These are phyloP conservation scores for Pseudonitzschia delicatissima DNA, from an alignment of 108 stramenopile genomes.

Conservation along the genomic window DNA sequence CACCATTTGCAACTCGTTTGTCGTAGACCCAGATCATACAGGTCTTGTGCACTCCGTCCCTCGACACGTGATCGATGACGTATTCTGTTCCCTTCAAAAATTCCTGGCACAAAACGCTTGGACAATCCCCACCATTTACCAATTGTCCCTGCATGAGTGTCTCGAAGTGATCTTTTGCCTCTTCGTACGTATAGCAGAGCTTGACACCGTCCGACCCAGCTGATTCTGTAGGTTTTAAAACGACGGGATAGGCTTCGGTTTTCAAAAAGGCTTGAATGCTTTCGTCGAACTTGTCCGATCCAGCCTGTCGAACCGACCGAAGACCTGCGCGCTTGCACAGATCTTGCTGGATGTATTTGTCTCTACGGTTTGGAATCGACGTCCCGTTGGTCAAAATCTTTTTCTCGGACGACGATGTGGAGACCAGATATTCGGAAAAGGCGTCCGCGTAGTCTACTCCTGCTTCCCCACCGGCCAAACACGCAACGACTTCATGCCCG, in stretches of 20 bases:
- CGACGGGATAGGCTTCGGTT: conserved; percentile 64
- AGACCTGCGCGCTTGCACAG: conserved; percentile 63
- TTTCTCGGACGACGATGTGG: conserved; percentile 45
- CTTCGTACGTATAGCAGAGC: conserved; percentile 43
- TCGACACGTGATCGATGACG: conserved; percentile 84
- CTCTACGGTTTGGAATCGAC: conserved; percentile 62
- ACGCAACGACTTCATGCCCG: conserved; percentile 41
- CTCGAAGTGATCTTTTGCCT: conserved; percentile 53
- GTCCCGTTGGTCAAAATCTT: conserved; percentile 49
- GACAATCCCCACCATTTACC: conserved; percentile 57
- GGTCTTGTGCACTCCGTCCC: conserved; percentile 88
- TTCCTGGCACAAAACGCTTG: conserved; percentile 90
- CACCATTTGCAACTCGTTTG: conserved; percentile 81
- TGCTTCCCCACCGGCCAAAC: conserved; percentile 80
- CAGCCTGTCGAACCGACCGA: conserved; percentile 66
- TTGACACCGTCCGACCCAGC: conserved; percentile 78
- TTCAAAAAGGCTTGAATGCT: conserved; percentile 61
- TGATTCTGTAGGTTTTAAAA: conserved; percentile 91
- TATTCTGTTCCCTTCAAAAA: conserved; percentile 88
- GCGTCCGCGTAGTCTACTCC: conserved; percentile 76
- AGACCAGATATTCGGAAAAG: conserved; percentile 55
- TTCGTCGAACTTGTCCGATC: conserved; percentile 58
- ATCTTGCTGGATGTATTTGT: conserved; percentile 84
- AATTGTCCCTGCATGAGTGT: conserved; percentile 38
- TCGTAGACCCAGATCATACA: conserved; percentile 94